Evolutionary conservation across 202 grass and related monocot species (phyloP).

Genomic region (Thinopyrum obtusiflorum): DNA sequence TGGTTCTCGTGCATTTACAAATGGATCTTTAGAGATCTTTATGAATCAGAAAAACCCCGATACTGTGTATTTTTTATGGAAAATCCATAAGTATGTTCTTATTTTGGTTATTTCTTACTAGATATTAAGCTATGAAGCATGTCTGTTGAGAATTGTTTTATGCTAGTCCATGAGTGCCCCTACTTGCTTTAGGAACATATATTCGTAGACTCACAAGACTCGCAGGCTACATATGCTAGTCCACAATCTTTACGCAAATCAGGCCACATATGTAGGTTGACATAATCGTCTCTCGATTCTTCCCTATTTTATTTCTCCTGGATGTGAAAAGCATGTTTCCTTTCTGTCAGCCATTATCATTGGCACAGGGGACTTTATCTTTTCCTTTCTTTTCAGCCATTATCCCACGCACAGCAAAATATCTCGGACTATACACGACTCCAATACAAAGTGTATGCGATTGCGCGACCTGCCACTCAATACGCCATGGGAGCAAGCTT

Average conservation of each 20-base stretch:
- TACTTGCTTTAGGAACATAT: background rate
- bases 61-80: background rate
- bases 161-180: background rate
- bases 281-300: background rate
- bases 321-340: conserved; percentile 32
- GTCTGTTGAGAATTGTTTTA: conserved; percentile 19
- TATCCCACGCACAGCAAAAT: background rate
- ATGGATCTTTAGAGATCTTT: background rate
- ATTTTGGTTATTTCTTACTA: background rate
- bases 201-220: background rate
- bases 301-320: conserved; percentile 20
- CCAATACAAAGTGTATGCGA: background rate
- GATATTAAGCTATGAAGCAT: background rate
- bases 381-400: conserved; percentile 30
- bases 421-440: conserved; percentile 22
- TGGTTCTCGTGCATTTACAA: background rate
- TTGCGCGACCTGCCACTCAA: conserved; percentile 12
- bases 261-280: background rate
- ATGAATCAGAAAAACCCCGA: background rate
- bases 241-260: background rate
- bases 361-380: conserved; percentile 22
- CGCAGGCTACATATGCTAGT: background rate
- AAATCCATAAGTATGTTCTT: background rate
- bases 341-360: conserved; percentile 39
- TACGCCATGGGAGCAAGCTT: background rate